These are phyloP conservation scores for Pseudisothecium myosuroides DNA, from an alignment of 225 moss, liverwort and hornwort genomes.

Conservation along the genomic window DNA sequence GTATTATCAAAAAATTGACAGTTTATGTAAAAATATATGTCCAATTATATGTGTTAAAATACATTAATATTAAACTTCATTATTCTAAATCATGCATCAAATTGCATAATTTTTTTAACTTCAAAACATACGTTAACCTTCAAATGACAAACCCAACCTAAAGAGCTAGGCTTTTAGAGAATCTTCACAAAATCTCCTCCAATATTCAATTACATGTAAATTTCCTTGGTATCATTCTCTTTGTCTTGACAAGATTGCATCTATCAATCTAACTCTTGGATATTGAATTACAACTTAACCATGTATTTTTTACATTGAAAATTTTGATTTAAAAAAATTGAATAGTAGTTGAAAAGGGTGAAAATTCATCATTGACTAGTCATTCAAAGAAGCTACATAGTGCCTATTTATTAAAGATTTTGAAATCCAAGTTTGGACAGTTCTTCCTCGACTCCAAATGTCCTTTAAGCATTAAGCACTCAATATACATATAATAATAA, in stretches of 20 bases:
- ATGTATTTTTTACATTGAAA: not conserved
- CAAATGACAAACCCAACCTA: no score
- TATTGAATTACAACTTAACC: not conserved
- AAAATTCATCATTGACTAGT: not conserved
- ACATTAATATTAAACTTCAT: not conserved
- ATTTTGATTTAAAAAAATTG: not conserved
- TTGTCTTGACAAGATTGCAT: not conserved
- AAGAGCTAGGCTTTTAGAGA: accelerated
- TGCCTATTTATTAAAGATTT: not conserved
- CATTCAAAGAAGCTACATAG: not conserved
- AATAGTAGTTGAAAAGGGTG: not conserved
- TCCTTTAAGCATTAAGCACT: not conserved
- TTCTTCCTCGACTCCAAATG: not conserved
- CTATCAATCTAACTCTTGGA: not conserved
- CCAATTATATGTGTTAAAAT: no score
- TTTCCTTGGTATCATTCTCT: not conserved
- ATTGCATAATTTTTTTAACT: not conserved
- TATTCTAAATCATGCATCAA: not conserved
- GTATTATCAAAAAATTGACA: not conserved
- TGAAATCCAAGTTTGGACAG: accelerated
- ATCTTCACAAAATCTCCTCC: not conserved
- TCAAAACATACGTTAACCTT: not conserved
- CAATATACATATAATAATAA: not conserved
- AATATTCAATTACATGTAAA: not conserved
- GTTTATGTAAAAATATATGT: not conserved